Evolutionary conservation across 2,329 filamentous ascomycete genomes (phyloP).

Genomic region (Epichloe sp.): DNA sequence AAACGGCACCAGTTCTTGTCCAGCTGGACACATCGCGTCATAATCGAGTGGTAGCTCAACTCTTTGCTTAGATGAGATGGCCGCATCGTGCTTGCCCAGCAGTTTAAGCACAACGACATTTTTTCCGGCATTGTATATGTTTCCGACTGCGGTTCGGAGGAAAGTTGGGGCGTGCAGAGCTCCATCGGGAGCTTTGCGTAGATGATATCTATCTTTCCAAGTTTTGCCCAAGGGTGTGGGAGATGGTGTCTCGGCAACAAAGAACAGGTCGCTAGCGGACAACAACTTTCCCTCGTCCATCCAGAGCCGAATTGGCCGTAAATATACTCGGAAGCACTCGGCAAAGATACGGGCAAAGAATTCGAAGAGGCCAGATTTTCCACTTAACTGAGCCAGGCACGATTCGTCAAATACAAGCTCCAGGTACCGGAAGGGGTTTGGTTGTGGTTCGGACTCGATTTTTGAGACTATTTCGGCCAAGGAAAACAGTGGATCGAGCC

Average conservation of each 20-base stretch:
- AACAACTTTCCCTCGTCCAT: constrained; percentile 66
- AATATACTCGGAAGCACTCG: constrained; percentile 68
- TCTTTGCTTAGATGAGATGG: constrained; percentile 14
- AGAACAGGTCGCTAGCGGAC: constrained; percentile 57
- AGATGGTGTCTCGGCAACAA: constrained; percentile 48
- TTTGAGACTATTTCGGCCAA: constrained; percentile 50
- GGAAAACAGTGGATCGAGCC: constrained; percentile 41
- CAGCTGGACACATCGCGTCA: constrained; percentile 37
- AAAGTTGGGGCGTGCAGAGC: constrained; percentile 60
- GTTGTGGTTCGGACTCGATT: constrained; percentile 34
- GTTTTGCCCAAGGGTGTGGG: constrained; percentile 49
- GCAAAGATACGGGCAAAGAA: constrained; percentile 61
- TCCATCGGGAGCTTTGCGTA: constrained; percentile 48
- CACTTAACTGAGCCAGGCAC: constrained; percentile 55
- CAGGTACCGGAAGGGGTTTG: constrained; percentile 56
- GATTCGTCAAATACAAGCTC: constrained; percentile 65
- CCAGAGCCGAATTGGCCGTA: constrained; percentile 69
- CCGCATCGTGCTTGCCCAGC: constrained; percentile 40
- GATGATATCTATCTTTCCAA: constrained; percentile 63
- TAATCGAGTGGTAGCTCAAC: constrained; percentile 41
- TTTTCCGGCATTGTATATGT: constrained; percentile 80
- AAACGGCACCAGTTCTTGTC: constrained; percentile 48
- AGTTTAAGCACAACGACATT: constrained; percentile 73
- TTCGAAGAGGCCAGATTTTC: constrained; percentile 46
- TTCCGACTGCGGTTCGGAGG: constrained; percentile 51